Conservation (phyloP, 2,329 filamentous ascomycete genomes). For the Talaromyces sp. region DNA sequence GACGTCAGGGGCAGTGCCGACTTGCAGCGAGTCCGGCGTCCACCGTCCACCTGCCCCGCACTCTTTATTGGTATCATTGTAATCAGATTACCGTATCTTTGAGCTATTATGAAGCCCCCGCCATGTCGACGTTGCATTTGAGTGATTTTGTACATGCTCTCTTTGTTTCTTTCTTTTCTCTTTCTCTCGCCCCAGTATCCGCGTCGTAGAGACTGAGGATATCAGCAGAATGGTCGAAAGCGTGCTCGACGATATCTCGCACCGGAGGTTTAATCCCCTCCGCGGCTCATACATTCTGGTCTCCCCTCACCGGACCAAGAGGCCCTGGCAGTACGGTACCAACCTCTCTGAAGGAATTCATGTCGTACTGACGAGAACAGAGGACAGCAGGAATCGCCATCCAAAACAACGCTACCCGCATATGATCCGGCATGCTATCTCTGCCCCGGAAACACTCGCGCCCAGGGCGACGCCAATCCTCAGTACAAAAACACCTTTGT, state of each 20-base stretch:
- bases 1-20: background rate
- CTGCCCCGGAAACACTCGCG: conserved; percentile 85
- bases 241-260: conserved; percentile 91
- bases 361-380: conserved; percentile 40
- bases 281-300: conserved; percentile 89
- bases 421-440: conserved; percentile 94
- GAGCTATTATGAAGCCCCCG: background rate
- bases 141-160: background rate
- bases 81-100: background rate
- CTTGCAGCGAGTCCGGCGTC: background rate
- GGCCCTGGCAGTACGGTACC: conserved; percentile 85
- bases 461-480: conserved; percentile 81
- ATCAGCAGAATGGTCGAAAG: conserved; percentile 60
- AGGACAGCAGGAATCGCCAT: conserved; percentile 71
- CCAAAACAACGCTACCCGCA: conserved; percentile 65
- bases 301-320: conserved; percentile 91
- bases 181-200: no score
- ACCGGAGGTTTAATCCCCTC: conserved; percentile 88
- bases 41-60: background rate
- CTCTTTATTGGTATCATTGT: background rate
- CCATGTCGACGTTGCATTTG: conserved; percentile 9
- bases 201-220: background rate
- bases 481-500: conserved; percentile 83
- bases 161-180: background rate
- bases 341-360: background rate